A percentile compares a stretch with the other conserved stretches of the same genome.
Evolutionary conservation across 2,329 filamentous ascomycete genomes (phyloP).

Genomic region (Cladophialophora yegresii): DNA sequence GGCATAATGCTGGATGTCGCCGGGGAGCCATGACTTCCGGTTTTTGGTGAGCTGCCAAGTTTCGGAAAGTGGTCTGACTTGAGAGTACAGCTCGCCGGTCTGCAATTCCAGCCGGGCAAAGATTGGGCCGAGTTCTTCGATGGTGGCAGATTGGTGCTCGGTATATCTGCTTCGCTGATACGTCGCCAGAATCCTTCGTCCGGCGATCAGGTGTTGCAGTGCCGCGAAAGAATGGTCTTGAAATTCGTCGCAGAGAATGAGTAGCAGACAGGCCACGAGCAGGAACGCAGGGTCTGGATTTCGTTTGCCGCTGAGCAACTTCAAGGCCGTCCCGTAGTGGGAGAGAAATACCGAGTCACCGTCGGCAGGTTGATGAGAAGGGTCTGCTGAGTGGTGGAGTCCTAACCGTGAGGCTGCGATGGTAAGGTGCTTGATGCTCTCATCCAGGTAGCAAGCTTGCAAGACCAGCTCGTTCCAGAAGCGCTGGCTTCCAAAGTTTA

Average conservation of each 20-base stretch:
- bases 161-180: neutral
- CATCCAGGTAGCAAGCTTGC: conserved; percentile 37
- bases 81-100: conserved; percentile 15
- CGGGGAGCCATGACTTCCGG: neutral
- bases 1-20: conserved; percentile 8
- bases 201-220: conserved; percentile 24
- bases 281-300: conserved; percentile 20
- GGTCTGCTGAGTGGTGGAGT: neutral
- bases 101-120: conserved; percentile 26
- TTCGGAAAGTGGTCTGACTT: conserved; percentile 7
- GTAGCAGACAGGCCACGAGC: conserved; percentile 28
- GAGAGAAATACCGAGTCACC: conserved; percentile 14
- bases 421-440: conserved; percentile 38
- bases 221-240: conserved; percentile 19
- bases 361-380: neutral
- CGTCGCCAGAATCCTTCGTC: conserved; percentile 19
- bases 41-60: neutral
- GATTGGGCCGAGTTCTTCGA: conserved; percentile 24
- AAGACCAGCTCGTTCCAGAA: conserved; percentile 39
- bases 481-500: conserved; percentile 37
- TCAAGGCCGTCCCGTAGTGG: conserved; percentile 28
- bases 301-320: conserved; percentile 9
- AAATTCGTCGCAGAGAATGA: conserved; percentile 30
- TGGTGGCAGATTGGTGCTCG: neutral
- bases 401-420: conserved; percentile 31